Percentiles rank a stretch among this genome's conserved stretches.
These are phyloP conservation scores for Melaleuca quinquenervia DNA, from an alignment of 345 rosid genomes.

Conservation along the genomic window DNA sequence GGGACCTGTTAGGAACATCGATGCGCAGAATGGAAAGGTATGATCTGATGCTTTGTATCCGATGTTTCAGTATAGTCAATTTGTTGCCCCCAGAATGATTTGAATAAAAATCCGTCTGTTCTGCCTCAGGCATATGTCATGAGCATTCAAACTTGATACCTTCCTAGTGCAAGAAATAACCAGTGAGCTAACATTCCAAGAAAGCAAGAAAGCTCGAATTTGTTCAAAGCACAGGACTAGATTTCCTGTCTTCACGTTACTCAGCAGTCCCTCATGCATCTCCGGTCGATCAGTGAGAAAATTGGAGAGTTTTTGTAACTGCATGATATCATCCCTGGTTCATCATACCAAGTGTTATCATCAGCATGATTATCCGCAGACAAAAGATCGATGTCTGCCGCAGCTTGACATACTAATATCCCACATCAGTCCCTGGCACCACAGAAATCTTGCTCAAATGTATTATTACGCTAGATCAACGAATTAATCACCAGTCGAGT, in stretches of 20 bases:
- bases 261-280: neutral
- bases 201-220: neutral
- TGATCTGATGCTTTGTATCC: neutral
- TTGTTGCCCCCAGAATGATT: neutral
- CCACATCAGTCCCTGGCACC: neutral
- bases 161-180: neutral
- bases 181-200: neutral
- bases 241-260: neutral
- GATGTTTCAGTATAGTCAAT: neutral
- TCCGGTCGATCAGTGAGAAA: neutral
- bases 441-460: neutral
- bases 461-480: neutral
- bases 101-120: neutral
- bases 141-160: neutral
- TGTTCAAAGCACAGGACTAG: neutral
- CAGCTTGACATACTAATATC: neutral
- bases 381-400: neutral
- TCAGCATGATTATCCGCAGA: neutral
- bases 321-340: neutral
- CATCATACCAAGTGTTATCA: neutral
- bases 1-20: conserved; percentile 55
- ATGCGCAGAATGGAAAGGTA: conserved; percentile 14
- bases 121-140: neutral
- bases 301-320: neutral
- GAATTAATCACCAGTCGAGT: neutral